These are phyloP conservation scores for Aspergillus affinis DNA, from an alignment of 495 filamentous ascomycete species.

Conservation along the genomic window DNA sequence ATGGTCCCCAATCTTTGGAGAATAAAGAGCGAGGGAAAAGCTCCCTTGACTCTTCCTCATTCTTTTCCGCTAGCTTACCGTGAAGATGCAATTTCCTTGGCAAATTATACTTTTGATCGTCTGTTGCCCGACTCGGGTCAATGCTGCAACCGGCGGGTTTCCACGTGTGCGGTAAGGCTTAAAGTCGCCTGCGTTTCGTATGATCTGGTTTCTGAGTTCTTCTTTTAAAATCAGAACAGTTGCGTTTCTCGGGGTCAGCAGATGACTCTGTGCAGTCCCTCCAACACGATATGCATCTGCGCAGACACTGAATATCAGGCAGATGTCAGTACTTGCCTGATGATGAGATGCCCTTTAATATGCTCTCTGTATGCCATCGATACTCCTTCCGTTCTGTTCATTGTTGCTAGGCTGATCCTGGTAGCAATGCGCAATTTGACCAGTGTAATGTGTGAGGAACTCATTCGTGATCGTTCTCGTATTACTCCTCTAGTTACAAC, in stretches of 20 bases:
- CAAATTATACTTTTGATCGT: too few relatives aligned
- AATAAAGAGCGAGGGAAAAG: too few relatives aligned
- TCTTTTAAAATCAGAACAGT: background rate
- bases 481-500: conserved; percentile 12
- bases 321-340: conserved; percentile 3
- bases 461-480: conserved; percentile 14
- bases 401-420: background rate
- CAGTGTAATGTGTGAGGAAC: conserved; percentile 10
- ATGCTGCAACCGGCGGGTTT: too few relatives aligned
- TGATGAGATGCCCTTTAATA: conserved; percentile 9
- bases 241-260: background rate
- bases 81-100: too few relatives aligned
- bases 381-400: too few relatives aligned
- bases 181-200: too few relatives aligned
- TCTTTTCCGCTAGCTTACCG: too few relatives aligned
- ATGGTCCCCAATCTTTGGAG: too few relatives aligned
- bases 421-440: conserved; percentile 8
- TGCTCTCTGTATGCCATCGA: conserved; percentile 10
- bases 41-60: too few relatives aligned
- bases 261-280: background rate
- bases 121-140: too few relatives aligned
- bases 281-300: conserved; percentile 8
- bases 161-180: too few relatives aligned
- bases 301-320: conserved; percentile 2
- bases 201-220: too few relatives aligned